Evolutionary conservation across 2,329 filamentous ascomycete species (phyloP), one percentile per base, ranked within the genome.

Genomic region (Colletotrichum ledebouriae): DNA sequence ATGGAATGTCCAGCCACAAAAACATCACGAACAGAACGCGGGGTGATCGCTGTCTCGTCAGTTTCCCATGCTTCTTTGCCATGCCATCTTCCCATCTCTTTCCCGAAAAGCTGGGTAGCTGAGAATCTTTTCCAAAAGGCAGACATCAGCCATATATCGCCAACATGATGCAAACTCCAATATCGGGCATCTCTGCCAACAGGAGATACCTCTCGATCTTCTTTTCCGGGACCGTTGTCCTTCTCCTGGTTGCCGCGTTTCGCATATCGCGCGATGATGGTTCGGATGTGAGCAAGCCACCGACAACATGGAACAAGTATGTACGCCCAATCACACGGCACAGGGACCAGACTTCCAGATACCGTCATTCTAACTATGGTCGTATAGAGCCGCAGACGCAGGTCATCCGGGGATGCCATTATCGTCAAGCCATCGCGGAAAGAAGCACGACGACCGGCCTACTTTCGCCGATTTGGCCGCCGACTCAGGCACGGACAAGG

Each of bases 401-500:
- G 15, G 9, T 25, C 7, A 20, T 6, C 39, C 22, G 17, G 56
- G 39, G n/a, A 55, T 39, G 34, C 20, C 12, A 46, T 20, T 2
- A n/a, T 46, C 42, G 34, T 4, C 52, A 9, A 22, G 33, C 34
- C 34, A 55, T 34, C 10, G 34, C 33, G 52, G 52, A 33, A 46
- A 46, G 6, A 55, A 41, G 34, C 50, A 55, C 50, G 56, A 44
- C 41, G 22, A 59, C 5, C 15, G 63, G 39, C 72, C 69, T 37
- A 67, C 71, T 9, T 79, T 78, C 71, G 74, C 76, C 58, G 76
- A 80, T 15, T 74, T 82, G 52, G 79, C 77, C 6, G 69, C 73
- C 13, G 76, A 78, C 20, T 73, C 80, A 65, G 79, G 78, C 37
- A 79, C 79, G 5, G 78, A 81, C 72, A 81, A 81, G 65, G 79